These are phyloP conservation scores for Diaporthe sp. DNA, from an alignment of 2,329 filamentous ascomycete genomes.

Conservation along the genomic window DNA sequence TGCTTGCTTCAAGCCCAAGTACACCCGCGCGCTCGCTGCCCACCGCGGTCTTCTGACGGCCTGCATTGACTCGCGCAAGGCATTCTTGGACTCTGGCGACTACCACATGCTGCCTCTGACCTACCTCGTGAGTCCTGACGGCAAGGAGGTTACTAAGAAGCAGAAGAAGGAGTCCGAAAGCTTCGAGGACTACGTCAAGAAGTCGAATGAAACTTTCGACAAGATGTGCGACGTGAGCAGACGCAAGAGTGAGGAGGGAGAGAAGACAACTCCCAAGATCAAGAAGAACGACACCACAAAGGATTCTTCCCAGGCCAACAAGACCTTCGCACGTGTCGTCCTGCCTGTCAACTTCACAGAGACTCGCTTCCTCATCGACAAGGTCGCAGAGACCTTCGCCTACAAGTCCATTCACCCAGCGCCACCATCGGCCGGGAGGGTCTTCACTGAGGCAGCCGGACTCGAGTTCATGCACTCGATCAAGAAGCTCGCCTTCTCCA, in stretches of 20 bases:
- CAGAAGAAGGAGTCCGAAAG: background rate
- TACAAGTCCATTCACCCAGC: background rate
- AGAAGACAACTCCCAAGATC: background rate
- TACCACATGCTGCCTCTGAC: background rate
- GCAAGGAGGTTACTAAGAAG: background rate
- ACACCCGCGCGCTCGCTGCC: background rate
- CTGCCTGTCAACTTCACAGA: background rate
- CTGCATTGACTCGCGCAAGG: background rate
- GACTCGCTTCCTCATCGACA: background rate
- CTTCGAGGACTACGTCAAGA: background rate
- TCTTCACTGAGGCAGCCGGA: background rate
- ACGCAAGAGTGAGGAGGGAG: background rate
- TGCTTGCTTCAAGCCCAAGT: conserved; percentile 1
- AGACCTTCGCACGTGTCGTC: background rate
- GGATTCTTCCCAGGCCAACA: background rate
- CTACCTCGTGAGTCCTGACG: background rate
- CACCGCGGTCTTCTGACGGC: background rate
- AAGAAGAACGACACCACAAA: background rate
- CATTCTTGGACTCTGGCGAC: background rate
- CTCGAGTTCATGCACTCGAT: background rate
- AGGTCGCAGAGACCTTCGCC: background rate
- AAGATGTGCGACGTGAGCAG: background rate
- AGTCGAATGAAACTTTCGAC: background rate
- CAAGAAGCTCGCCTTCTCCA: background rate
- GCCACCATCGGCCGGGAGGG: accelerated